Evolutionary conservation across 192 early-diverging fungal species (phyloP), one percentile per base, ranked within the genome.

Genomic region (Backusella morwellensis): DNA sequence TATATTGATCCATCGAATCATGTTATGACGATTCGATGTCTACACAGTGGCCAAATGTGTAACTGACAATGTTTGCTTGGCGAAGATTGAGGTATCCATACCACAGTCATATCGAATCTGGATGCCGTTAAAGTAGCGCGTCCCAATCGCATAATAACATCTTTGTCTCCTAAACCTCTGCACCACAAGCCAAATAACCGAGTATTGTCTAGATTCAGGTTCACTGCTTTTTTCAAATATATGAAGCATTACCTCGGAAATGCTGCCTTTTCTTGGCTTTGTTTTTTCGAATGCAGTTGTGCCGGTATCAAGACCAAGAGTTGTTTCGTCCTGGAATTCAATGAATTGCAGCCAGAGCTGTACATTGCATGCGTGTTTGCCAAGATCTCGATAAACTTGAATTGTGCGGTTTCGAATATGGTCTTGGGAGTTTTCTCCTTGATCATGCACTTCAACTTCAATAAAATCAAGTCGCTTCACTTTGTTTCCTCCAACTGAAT

Each of bases 221-320:
- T 74, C 14, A 88, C 26, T 6, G 89, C 87, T 34, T 85, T 86
- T 74, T 90, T 90, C 89, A 75, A 83, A 87, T 40, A 88, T 87
- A 32, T 86, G 86, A 0, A 88, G 36, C 47, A 86, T 88, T 41
- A 90, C 79, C 54, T 87, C 89, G 19, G 75, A 71, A n/a, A 88
- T 70, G 26, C 86, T 82, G 8, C 80, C 73, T 56, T 82, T 81
- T 9, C 78, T 87, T 1, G 76, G 19, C 34, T 73, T 67, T 6
- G 66, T 14, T 4, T 67, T 68, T 12, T 47, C 68, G 17, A 80
- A 80, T 11, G 67, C 47, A 2, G 75, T 40, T 41, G 35, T 79
- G 0, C 79, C 78, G 2, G 76, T 75, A 41, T 81, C 66, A 8
- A 80, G 35, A 56, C 76, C 71, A 26, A 32, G 5, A 0, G 73